A percentile compares a stretch with the other conserved stretches of the same genome.
These are phyloP conservation scores for Aspergillus campestris DNA, from an alignment of 495 filamentous ascomycete species.

Conservation along the genomic window DNA sequence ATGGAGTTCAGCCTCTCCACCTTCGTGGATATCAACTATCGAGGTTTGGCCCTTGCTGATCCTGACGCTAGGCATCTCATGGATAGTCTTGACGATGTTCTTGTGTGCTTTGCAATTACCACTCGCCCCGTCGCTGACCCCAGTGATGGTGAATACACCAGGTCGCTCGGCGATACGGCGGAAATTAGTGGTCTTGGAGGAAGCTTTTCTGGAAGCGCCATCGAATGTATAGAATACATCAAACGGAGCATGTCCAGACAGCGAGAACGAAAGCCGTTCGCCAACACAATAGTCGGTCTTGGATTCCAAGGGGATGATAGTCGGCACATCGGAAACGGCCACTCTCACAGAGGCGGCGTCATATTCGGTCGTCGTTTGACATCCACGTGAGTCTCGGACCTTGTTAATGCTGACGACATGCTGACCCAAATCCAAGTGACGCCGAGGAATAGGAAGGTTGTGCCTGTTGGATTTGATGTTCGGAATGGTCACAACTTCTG, in stretches of 20 bases:
- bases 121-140: slow-evolving; percentile 71
- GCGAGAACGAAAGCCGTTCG: slow-evolving; percentile 80
- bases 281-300: slow-evolving; percentile 89
- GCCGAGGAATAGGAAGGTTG: slow-evolving; percentile 74
- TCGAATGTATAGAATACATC: slow-evolving; percentile 88
- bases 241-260: slow-evolving; percentile 84
- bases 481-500: slow-evolving; percentile 70
- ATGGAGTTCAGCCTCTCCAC: slow-evolving; percentile 80
- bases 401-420: slow-evolving; percentile 82
- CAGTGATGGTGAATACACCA: slow-evolving; percentile 80
- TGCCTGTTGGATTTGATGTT: slow-evolving; percentile 65
- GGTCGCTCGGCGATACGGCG: slow-evolving; percentile 84
- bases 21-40: slow-evolving; percentile 90
- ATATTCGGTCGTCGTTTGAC: slow-evolving; percentile 60
- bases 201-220: slow-evolving; percentile 65
- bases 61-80: slow-evolving; percentile 81
- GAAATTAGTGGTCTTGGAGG: slow-evolving; percentile 68
- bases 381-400: slow-evolving; percentile 78
- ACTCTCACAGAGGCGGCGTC: slow-evolving; percentile 70
- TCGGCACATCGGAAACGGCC: slow-evolving; percentile 82
- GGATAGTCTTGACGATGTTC: slow-evolving; percentile 70
- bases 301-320: slow-evolving; percentile 80
- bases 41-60: slow-evolving; percentile 72
- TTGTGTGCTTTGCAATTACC: slow-evolving; percentile 67
- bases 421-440: slow-evolving; percentile 71